Evolutionary conservation across 2,329 filamentous ascomycete genomes (phyloP).

Genomic region (Magnaporthiopsis rhizophila): DNA sequence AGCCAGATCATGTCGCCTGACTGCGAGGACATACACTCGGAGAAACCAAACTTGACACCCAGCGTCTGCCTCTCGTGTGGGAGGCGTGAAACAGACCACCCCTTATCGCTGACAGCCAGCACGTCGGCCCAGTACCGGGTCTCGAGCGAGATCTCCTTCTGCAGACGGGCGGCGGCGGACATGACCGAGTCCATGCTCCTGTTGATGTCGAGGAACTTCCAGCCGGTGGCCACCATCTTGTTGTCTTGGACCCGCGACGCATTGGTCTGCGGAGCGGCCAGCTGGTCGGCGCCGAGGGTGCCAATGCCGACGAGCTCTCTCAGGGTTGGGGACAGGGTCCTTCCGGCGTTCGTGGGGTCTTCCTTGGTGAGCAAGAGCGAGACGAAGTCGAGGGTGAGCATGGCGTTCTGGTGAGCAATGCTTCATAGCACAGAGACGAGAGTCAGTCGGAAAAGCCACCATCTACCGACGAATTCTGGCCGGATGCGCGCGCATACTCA

Average conservation of each 20-base stretch:
- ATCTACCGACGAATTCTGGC: not conserved
- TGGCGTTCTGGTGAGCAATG: conserved; percentile 49
- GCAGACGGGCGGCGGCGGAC: conserved; percentile 62
- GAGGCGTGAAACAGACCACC: conserved; percentile 78
- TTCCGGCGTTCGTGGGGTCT: conserved; percentile 58
- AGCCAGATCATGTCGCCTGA: conserved; percentile 13
- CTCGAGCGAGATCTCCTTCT: conserved; percentile 71
- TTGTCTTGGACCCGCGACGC: conserved; percentile 42
- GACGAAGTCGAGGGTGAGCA: conserved; percentile 71
- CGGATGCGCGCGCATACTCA: conserved; percentile 30
- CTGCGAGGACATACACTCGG: conserved; percentile 46
- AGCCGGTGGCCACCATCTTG: conserved; percentile 54
- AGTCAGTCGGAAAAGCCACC: not conserved
- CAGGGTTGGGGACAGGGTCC: conserved; percentile 62
- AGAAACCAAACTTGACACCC: conserved; percentile 83
- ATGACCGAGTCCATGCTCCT: conserved; percentile 66
- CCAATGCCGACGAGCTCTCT: conserved; percentile 66
- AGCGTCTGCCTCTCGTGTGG: conserved; percentile 66
- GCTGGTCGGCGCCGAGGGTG: conserved; percentile 60
- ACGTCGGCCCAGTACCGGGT: conserved; percentile 85
- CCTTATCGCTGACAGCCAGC: conserved; percentile 68
- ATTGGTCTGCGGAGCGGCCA: conserved; percentile 45
- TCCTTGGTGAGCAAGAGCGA: conserved; percentile 81
- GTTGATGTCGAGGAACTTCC: conserved; percentile 71
- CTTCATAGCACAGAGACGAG: conserved; percentile 19